Evolutionary conservation across 441 rosid species (phyloP).

Genomic region (Adansonia madagascariensis): DNA sequence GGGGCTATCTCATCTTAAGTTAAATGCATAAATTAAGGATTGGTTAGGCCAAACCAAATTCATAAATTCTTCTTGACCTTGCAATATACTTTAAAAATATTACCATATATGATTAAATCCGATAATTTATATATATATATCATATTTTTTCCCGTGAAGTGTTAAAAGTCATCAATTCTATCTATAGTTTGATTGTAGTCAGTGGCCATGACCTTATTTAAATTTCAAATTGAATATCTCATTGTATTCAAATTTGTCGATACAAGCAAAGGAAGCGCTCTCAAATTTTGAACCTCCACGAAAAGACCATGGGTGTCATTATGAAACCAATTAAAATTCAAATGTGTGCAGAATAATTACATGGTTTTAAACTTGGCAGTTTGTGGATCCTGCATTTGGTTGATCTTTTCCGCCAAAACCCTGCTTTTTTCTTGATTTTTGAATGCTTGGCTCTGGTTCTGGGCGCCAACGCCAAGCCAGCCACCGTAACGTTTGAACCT

Average conservation of each 20-base stretch:
- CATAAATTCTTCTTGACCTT: too few relatives aligned
- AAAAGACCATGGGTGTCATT: background rate
- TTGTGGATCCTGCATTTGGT: background rate
- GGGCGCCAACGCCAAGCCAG: background rate
- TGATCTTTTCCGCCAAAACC: background rate
- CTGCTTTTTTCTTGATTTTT: background rate
- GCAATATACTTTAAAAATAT: too few relatives aligned
- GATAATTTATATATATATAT: too few relatives aligned
- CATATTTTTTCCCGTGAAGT: too few relatives aligned
- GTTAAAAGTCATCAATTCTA: too few relatives aligned
- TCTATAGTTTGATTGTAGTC: too few relatives aligned
- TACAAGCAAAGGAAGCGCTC: constrained; percentile 1
- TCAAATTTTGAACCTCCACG: background rate
- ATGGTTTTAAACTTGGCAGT: background rate
- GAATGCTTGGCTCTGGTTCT: background rate
- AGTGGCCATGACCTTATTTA: too few relatives aligned
- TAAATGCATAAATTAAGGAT: too few relatives aligned
- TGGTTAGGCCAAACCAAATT: too few relatives aligned
- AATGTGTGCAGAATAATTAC: background rate
- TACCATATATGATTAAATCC: too few relatives aligned
- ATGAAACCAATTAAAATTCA: constrained; percentile 1
- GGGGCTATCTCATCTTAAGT: too few relatives aligned
- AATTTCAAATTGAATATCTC: background rate
- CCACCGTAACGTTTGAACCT: background rate
- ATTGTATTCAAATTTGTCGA: background rate